Evolutionary conservation across 192 early-diverging fungal genomes (phyloP), one percentile per base, ranked within the genome.

Genomic region (Linnemannia schmuckeri): DNA sequence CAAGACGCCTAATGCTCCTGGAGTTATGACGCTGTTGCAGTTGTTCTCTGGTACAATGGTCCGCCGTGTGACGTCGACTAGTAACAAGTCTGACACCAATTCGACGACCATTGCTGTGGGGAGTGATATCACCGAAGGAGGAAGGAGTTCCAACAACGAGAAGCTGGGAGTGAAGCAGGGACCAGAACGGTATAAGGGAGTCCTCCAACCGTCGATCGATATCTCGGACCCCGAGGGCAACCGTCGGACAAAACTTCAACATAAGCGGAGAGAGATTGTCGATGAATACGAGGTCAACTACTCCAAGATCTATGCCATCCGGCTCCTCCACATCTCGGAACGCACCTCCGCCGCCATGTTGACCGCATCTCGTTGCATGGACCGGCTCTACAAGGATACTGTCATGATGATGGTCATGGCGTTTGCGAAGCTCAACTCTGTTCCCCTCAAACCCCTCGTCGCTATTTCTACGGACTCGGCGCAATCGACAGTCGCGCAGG

Each of bases 371-470:
- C 86, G 90, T 0, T 90, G 90, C 63, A 87, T 87, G 76, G 84
- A 90, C 38, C 95, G 93, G 15, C 73, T 94, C 10, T 88, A 90
- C 24, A 87, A 88, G 24, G 97, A 97, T 75, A 93, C 96, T 0
- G 92, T 96, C 24, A 85, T 98, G 82, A 95, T 92, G 74, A 94
- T 97, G 80, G 93, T 98, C 86, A 89, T 95, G 20, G 95, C 95
- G 0, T 97, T 97, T 89, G 94, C 94, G 9, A 93, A 90, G 27
- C 90, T 97, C 6, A 94, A 93, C 81, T 91, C 92, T n/a, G 90
- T 97, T 37, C 83, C 84, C 4, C 88, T 97, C 49, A 90, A 88
- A 5, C 92, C 94, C 1, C 75, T 91, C 44, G 83, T 98, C 20
- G 84, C 83, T 15, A 90, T 97, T 52, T 88, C 92, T n/a, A 85